phyloP scores from a whole-genome alignment of 495 filamentous ascomycete genomes.

The Penicillium tannophilum region DNA sequence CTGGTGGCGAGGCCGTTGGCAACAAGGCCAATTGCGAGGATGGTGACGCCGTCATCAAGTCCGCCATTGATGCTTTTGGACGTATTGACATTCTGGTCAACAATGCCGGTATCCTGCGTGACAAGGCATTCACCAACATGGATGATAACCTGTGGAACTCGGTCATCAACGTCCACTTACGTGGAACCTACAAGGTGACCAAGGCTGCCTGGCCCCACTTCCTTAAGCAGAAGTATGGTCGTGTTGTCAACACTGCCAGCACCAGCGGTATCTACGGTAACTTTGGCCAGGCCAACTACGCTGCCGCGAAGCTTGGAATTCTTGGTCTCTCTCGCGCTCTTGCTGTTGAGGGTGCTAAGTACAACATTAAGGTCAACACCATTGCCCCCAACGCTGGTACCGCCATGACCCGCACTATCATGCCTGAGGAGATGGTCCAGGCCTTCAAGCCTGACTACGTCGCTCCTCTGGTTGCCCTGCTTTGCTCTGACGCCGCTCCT shows the following conservation, averaged over 20 bases:
- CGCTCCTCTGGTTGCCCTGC: slow-evolving; percentile 84
- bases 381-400: slow-evolving; percentile 98
- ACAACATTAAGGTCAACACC: slow-evolving; percentile 98
- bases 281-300: slow-evolving; percentile 98
- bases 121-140: slow-evolving; percentile 99
- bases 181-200: slow-evolving; percentile 95
- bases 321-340: slow-evolving; percentile 92
- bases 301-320: slow-evolving; percentile 93
- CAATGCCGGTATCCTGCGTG: slow-evolving; percentile 95
- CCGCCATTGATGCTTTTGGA: slow-evolving; percentile 89
- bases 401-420: slow-evolving; percentile 90
- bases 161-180: slow-evolving; percentile 88
- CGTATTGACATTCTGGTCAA: slow-evolving; percentile 94
- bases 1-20: slow-evolving; percentile 87
- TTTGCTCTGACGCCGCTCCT: slow-evolving; percentile 86
- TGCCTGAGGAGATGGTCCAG: slow-evolving; percentile 97
- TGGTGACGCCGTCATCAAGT: slow-evolving; percentile 89
- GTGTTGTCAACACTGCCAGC: slow-evolving; percentile 93
- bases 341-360: slow-evolving; percentile 90
- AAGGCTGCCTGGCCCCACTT: slow-evolving; percentile 98
- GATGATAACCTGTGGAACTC: slow-evolving; percentile 91
- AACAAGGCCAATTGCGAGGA: slow-evolving; percentile 95
- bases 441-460: slow-evolving; percentile 99
- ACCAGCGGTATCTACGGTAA: slow-evolving; percentile 98
- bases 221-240: slow-evolving; percentile 98